phyloP scores from a whole-genome alignment of 306 rosid genomes.

The Cucumis sativus region DNA sequence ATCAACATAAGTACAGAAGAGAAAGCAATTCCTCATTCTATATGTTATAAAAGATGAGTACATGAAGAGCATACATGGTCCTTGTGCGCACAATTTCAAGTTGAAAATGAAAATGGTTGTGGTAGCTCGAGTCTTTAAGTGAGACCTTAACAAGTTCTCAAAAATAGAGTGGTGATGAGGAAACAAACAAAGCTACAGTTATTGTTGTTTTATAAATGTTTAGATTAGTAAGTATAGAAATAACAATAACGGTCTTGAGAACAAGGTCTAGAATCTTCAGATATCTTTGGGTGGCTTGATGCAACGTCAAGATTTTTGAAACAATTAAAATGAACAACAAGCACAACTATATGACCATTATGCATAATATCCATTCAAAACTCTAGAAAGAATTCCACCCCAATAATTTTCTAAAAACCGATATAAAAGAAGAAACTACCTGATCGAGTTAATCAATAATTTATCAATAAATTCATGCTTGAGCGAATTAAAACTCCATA shows the following conservation, averaged over 20 bases:
- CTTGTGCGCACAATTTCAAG: neutral
- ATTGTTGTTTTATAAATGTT: neutral
- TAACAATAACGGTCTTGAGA: no score
- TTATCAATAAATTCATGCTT: no score
- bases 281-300: neutral
- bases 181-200: neutral
- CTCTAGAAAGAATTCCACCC: neutral
- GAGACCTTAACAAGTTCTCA: neutral
- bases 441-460: slow-evolving; percentile 3
- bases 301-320: neutral
- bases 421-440: slow-evolving; percentile 31
- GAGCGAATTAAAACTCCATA: no score
- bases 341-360: neutral
- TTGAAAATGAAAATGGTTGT: neutral
- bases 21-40: neutral
- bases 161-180: neutral
- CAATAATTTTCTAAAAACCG: neutral
- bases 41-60: neutral
- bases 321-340: neutral
- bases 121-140: neutral
- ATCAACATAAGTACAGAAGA: neutral
- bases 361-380: neutral
- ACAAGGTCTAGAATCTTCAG: no score
- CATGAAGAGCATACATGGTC: neutral
- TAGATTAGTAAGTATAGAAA: neutral